Evolutionary conservation across 345 rosid species (phyloP), one percentile per base, ranked within the genome.

Genomic region (Jatropha curcas): DNA sequence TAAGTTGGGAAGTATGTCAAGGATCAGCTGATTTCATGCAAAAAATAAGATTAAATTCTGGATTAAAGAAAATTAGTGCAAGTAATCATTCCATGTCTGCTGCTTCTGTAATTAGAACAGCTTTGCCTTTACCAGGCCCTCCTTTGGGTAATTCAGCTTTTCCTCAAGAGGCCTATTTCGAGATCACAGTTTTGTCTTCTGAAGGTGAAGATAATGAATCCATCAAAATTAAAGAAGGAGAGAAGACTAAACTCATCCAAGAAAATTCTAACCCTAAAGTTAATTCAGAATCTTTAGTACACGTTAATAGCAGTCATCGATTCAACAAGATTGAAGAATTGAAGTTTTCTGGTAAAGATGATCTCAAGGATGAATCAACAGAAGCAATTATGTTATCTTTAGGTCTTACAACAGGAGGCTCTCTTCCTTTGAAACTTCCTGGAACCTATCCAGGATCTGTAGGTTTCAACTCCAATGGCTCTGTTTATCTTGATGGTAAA

Each of bases 111-210:
- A 85, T 94, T 45, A 89, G 86, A 73, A 85, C 89, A 31, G 84
- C 89, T 74, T 58, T 90, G 81, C 98, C 98, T 58, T 73, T 94
- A 60, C 98, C 98, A 4, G 97, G 97, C 46, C 98, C 97, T 66
- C 91, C 88, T 17, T 73, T 94, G 61, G 82, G 88, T n/a, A 87
- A 66, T 53, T 87, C 87, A n/a, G 84, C 92, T 70, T 94, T 94
- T 31, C 97, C 97, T 30, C 97, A 88, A 72, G 98, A 92, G 51
- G 97, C 97, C 48, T 94, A 90, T 80, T 92, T 94, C 72, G 98
- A 92, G 84, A 83, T 92, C 81, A 92, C 96, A 16, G 60, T 94
- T 70, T 30, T 88, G 53, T 75, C 76, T 67, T 80, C 68, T 33
- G 65, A 62, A n/a, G 63, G 79, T 22, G 76, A 64, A 35, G 70